Evolutionary conservation across 2,329 filamentous ascomycete species (phyloP).

Genomic region (Stagonosporopsis rhizophila): DNA sequence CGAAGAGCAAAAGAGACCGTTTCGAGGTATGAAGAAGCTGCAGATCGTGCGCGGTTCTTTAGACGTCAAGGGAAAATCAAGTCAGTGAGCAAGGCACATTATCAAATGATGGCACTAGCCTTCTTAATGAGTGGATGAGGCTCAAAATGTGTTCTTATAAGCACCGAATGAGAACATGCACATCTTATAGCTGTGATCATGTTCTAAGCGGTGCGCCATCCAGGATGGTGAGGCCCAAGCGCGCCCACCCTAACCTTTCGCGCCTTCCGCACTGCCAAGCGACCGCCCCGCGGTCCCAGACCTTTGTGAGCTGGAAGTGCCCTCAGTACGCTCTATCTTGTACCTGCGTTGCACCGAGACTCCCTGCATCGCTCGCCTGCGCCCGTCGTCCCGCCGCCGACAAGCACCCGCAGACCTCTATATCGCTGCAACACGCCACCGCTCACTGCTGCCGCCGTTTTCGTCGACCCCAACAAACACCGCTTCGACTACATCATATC

Average conservation of each 20-base stretch:
- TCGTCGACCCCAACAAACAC: slow-evolving; percentile 32
- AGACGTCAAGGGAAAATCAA: not conserved
- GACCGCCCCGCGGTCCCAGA: slow-evolving; percentile 3
- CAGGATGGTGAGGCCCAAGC: not conserved
- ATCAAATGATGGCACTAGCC: not conserved
- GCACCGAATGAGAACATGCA: not conserved
- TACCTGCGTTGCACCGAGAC: slow-evolving; percentile 34
- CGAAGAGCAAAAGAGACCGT: too few relatives aligned
- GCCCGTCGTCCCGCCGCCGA: slow-evolving; percentile 30
- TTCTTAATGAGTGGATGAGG: not conserved
- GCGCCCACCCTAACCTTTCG: not conserved
- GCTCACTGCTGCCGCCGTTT: slow-evolving; percentile 25
- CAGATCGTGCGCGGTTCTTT: not conserved
- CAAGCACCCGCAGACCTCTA: slow-evolving; percentile 20
- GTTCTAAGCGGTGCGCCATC: not conserved
- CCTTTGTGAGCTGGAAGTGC: slow-evolving; percentile 22
- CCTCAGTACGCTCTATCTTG: slow-evolving; percentile 29
- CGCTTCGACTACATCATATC: slow-evolving; percentile 40
- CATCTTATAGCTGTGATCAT: not conserved
- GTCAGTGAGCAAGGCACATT: not conserved
- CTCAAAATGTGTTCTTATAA: not conserved
- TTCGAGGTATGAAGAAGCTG: not conserved
- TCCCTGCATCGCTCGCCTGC: slow-evolving; percentile 31
- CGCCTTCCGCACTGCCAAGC: slow-evolving; percentile 15
- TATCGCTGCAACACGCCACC: slow-evolving; percentile 12